Evolutionary conservation across 169 alveolate species (phyloP).

Genomic region (Perkinsus olseni): DNA sequence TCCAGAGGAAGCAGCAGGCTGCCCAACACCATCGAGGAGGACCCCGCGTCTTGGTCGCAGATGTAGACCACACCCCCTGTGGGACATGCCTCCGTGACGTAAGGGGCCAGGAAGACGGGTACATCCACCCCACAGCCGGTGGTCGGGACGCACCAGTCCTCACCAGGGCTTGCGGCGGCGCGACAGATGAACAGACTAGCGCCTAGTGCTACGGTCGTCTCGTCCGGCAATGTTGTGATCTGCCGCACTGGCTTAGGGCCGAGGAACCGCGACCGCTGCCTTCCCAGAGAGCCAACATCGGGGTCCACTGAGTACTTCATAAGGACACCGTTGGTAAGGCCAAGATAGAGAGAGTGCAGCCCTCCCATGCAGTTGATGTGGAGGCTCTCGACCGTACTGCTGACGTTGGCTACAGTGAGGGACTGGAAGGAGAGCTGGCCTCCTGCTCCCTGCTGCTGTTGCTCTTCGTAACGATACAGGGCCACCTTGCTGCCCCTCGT

Average conservation of each 20-base stretch:
- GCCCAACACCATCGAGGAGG: neutral
- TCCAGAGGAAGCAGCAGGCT: neutral
- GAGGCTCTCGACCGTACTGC: neutral
- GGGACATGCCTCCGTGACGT: neutral
- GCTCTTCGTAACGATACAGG: neutral
- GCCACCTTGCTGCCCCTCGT: neutral
- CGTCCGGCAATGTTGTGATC: neutral
- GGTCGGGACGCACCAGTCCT: neutral
- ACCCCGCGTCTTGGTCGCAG: neutral
- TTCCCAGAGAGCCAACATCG: neutral
- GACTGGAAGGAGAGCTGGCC: neutral
- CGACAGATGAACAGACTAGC: neutral
- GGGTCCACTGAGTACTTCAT: slow-evolving; percentile 1
- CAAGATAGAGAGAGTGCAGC: neutral
- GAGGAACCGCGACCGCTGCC: neutral
- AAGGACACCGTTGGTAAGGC: neutral
- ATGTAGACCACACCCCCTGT: neutral
- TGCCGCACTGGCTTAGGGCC: neutral
- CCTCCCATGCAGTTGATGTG: neutral
- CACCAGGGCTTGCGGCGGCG: neutral
- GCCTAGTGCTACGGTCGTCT: neutral
- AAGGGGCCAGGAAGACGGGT: neutral
- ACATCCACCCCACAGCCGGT: neutral
- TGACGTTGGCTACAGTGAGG: neutral
- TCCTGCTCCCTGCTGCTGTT: neutral